A percentile compares a stretch with the other conserved stretches of the same genome.
phyloP scores from a whole-genome alignment of 2,329 filamentous ascomycete genomes.

The Colletotrichum chlorophyti region DNA sequence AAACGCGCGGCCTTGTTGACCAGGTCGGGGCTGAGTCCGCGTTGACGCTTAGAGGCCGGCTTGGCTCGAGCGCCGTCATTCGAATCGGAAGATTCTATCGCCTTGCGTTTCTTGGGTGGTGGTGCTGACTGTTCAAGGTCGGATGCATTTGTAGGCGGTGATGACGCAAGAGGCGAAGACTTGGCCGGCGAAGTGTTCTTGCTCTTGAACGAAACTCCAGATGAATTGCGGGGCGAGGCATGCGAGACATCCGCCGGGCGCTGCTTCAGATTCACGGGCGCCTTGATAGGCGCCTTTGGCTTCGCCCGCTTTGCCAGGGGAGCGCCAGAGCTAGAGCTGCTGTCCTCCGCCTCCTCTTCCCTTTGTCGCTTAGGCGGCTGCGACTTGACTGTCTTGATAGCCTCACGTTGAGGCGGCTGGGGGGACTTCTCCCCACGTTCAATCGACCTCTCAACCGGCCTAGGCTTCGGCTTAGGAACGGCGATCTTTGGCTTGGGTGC shows the following conservation, averaged over 20 bases:
- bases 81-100: constrained; percentile 31
- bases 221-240: constrained; percentile 50
- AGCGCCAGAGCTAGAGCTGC: constrained; percentile 65
- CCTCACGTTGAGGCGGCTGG: constrained; percentile 35
- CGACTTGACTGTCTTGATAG: constrained; percentile 39
- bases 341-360: constrained; percentile 56
- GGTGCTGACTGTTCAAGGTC: constrained; percentile 58
- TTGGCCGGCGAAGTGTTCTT: constrained; percentile 63
- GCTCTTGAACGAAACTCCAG: constrained; percentile 47
- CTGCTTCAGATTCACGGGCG: constrained; percentile 43
- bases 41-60: constrained; percentile 44
- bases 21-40: constrained; percentile 51
- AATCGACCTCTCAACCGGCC: constrained; percentile 28
- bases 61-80: constrained; percentile 26
- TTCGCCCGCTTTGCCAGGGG: constrained; percentile 66
- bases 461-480: constrained; percentile 41
- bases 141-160: constrained; percentile 70
- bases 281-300: constrained; percentile 49
- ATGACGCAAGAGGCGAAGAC: constrained; percentile 70
- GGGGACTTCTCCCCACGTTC: constrained; percentile 35
- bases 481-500: constrained; percentile 38
- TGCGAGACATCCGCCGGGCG: constrained; percentile 57
- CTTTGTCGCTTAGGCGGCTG: constrained; percentile 56
- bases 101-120: constrained; percentile 53
- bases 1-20: constrained; percentile 62